Evolutionary conservation across 441 rosid genomes (phyloP).

Genomic region (Hura crepitans): DNA sequence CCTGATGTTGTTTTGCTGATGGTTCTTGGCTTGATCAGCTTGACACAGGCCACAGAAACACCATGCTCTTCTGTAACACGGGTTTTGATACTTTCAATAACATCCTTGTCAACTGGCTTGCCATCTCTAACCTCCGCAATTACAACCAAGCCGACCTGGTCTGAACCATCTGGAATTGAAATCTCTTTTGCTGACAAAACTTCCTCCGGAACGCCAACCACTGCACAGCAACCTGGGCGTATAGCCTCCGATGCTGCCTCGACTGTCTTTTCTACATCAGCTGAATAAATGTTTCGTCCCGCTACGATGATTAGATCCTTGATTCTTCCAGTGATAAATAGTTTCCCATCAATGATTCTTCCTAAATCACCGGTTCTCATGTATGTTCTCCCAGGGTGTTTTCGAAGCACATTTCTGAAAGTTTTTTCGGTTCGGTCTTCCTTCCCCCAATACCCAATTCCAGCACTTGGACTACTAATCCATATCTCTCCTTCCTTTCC

Average conservation of each 20-base stretch:
- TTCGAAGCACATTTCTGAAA: constrained; percentile 46
- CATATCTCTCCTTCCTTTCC: constrained; percentile 73
- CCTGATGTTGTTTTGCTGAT: constrained; percentile 70
- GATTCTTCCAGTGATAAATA: constrained; percentile 75
- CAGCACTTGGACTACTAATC: constrained; percentile 65
- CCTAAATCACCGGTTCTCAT: constrained; percentile 69
- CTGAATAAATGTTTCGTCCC: constrained; percentile 66
- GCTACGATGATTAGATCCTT: constrained; percentile 73
- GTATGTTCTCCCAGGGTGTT: constrained; percentile 42
- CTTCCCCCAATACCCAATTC: constrained; percentile 67
- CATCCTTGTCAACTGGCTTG: constrained; percentile 39
- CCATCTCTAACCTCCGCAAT: constrained; percentile 67
- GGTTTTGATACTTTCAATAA: constrained; percentile 38
- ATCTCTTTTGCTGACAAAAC: constrained; percentile 52
- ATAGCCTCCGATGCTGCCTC: constrained; percentile 53
- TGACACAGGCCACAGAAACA: constrained; percentile 44
- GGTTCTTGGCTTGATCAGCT: constrained; percentile 61
- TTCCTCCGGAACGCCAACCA: constrained; percentile 68
- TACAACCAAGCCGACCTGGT: constrained; percentile 62
- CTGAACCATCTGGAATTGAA: constrained; percentile 50
- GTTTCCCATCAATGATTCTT: constrained; percentile 49
- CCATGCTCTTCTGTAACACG: constrained; percentile 66
- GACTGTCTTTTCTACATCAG: constrained; percentile 67
- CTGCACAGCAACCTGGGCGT: constrained; percentile 77
- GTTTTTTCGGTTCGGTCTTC: constrained; percentile 49